Evolutionary conservation across 164 flowering plant species (phyloP).

Genomic region (Vitis labrusca): DNA sequence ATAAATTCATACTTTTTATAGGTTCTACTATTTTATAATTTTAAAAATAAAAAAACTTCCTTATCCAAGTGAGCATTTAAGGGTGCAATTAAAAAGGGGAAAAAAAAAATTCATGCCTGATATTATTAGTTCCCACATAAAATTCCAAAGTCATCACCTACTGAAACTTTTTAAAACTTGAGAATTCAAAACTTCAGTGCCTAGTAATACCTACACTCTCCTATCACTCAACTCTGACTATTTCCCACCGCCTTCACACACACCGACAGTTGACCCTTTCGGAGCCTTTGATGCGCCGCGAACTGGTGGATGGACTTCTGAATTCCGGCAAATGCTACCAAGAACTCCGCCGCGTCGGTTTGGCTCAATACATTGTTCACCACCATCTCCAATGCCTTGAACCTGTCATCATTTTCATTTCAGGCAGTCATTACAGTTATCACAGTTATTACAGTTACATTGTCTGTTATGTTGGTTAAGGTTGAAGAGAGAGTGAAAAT

Average conservation of each 20-base stretch:
- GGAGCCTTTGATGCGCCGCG: slow-evolving; percentile 33
- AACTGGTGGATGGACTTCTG: slow-evolving; percentile 58
- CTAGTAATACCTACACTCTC: too few species aligned
- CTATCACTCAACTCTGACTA: not conserved
- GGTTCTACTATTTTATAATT: too few species aligned
- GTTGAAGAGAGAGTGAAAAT: not conserved
- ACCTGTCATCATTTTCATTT: slow-evolving; percentile 31
- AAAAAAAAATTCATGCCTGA: too few species aligned
- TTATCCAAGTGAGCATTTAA: too few species aligned
- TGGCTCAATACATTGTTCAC: slow-evolving; percentile 58
- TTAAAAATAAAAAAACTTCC: too few species aligned
- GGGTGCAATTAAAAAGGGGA: too few species aligned
- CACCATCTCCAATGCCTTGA: slow-evolving; percentile 60
- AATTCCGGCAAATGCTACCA: slow-evolving; percentile 65
- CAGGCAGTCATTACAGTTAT: not conserved
- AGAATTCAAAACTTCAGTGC: too few species aligned
- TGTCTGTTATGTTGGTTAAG: not conserved
- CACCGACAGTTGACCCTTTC: slow-evolving; percentile 39
- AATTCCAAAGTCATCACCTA: too few species aligned
- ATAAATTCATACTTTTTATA: too few species aligned
- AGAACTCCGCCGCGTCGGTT: slow-evolving; percentile 68
- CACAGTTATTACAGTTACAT: not conserved
- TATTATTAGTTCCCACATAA: too few species aligned
- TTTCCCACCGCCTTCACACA: slow-evolving; percentile 26
- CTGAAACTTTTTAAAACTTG: too few species aligned